Evolutionary conservation across 2,329 filamentous ascomycete species (phyloP).

Genomic region (Annulohypoxylon truncatum): DNA sequence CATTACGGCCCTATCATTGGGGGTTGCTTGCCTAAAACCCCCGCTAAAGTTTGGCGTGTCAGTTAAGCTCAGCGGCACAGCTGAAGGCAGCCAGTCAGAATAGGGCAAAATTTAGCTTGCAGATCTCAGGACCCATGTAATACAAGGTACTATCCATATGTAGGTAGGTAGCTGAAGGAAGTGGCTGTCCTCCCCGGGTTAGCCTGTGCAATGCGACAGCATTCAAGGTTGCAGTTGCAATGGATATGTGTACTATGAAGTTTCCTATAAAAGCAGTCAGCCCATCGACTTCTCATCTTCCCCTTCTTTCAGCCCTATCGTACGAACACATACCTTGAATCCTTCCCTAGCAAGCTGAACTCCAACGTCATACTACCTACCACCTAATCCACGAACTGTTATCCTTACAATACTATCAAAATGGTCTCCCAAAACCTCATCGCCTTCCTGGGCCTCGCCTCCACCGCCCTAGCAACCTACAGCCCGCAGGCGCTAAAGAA

Average conservation of each 20-base stretch:
- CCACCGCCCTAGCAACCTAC: slow-evolving; percentile 36
- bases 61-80: neutral
- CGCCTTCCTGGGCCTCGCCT: slow-evolving; percentile 38
- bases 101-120: neutral
- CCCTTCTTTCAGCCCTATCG: neutral
- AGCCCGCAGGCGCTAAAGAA: slow-evolving; percentile 31
- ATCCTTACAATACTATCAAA: slow-evolving; percentile 1
- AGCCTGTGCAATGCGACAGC: neutral
- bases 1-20: neutral
- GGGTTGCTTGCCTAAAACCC: too few relatives aligned
- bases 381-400: neutral
- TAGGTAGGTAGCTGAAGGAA: neutral
- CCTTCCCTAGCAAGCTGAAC: neutral
- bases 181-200: neutral
- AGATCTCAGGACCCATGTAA: neutral
- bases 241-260: neutral
- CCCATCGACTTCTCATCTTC: neutral
- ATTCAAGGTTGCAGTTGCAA: neutral
- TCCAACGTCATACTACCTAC: neutral
- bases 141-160: too few relatives aligned
- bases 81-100: neutral
- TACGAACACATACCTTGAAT: neutral
- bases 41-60: neutral
- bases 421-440: slow-evolving; percentile 35
- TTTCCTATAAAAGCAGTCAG: neutral